phyloP scores from a whole-genome alignment of 352 stramenopile genomes.

The Pythium diclinum region DNA sequence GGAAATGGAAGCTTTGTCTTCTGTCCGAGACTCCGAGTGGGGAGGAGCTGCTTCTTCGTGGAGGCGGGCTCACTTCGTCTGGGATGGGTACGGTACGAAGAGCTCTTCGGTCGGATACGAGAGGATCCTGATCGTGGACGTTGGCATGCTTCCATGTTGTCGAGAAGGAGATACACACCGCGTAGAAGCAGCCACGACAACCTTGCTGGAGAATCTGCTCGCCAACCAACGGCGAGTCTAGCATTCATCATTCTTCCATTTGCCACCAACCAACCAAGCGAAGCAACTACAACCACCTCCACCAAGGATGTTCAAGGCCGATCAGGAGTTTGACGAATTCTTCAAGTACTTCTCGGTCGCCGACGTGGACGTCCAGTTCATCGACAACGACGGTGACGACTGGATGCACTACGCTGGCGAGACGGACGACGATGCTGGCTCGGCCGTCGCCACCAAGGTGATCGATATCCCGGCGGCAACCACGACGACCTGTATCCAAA shows the following conservation, averaged over 20 bases:
- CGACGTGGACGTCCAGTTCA: conserved; percentile 15
- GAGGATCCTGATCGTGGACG: neutral
- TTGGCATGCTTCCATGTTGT: neutral
- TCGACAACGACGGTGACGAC: neutral
- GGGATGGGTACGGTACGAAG: neutral
- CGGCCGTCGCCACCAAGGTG: neutral
- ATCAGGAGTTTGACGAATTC: conserved; percentile 19
- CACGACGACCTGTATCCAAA: neutral
- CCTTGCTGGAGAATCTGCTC: neutral
- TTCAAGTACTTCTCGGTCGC: conserved; percentile 18
- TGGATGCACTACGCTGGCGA: neutral
- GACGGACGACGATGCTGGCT: neutral
- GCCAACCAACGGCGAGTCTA: neutral
- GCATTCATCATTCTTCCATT: neutral
- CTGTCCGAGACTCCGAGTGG: neutral
- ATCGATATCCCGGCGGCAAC: neutral
- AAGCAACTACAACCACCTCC: neutral
- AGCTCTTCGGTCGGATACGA: neutral
- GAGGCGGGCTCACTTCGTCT: neutral
- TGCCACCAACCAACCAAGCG: neutral
- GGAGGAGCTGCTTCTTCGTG: neutral
- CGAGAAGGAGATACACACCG: too few species aligned
- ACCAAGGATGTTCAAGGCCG: conserved; percentile 14
- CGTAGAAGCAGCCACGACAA: too few species aligned
- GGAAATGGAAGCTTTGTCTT: conserved; percentile 2